These are phyloP conservation scores for Fusarium robinianum DNA, from an alignment of 2,329 filamentous ascomycete species.

Conservation along the genomic window DNA sequence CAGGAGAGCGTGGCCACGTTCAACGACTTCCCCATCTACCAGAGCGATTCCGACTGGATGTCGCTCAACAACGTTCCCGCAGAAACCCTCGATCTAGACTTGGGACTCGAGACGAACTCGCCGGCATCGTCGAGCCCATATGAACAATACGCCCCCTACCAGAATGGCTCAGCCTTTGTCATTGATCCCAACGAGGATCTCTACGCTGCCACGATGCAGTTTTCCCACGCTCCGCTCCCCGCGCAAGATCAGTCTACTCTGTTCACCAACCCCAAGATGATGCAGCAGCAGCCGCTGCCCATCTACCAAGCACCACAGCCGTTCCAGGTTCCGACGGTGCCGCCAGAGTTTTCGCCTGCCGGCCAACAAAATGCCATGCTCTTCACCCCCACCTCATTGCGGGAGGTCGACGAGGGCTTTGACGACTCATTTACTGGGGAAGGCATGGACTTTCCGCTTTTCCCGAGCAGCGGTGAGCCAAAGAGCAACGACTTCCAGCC, in stretches of 20 bases:
- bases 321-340: conserved; percentile 28
- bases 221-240: conserved; percentile 56
- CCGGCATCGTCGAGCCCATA: conserved; percentile 45
- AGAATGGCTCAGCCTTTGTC: conserved; percentile 64
- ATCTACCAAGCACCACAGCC: conserved; percentile 39
- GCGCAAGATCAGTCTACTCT: conserved; percentile 43
- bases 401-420: conserved; percentile 68
- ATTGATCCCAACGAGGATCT: conserved; percentile 65
- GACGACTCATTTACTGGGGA: conserved; percentile 56
- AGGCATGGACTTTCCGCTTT: conserved; percentile 69
- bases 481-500: conserved; percentile 50
- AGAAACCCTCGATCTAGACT: conserved; percentile 47
- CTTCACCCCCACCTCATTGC: conserved; percentile 66
- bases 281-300: conserved; percentile 48
- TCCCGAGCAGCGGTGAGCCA: conserved; percentile 44
- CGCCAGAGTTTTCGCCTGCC: conserved; percentile 67
- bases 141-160: conserved; percentile 64
- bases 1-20: conserved; percentile 49
- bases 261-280: conserved; percentile 47
- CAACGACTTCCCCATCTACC: conserved; percentile 56
- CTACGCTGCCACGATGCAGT: conserved; percentile 61
- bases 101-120: conserved; percentile 45
- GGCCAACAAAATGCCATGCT: conserved; percentile 72
- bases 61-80: conserved; percentile 39
- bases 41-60: conserved; percentile 52